phyloP scores from a whole-genome alignment of 805 yeast species.

The Ogataea sp. region DNA sequence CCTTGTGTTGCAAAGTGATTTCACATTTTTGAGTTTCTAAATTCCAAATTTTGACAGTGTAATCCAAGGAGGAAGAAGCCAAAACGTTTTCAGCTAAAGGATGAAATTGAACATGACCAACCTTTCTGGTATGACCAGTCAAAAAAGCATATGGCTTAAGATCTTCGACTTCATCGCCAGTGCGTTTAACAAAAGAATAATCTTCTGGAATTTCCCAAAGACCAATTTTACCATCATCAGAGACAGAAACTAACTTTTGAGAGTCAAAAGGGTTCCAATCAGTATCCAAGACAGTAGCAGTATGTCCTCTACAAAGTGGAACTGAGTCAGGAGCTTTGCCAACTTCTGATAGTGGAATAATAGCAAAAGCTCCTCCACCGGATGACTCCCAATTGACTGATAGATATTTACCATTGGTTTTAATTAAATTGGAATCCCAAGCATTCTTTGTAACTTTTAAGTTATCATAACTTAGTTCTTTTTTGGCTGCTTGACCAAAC shows the following conservation, averaged over 20 bases:
- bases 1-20: conserved; percentile 75
- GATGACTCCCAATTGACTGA: conserved; percentile 90
- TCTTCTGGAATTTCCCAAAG: conserved; percentile 85
- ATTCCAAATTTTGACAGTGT: conserved; percentile 89
- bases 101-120: conserved; percentile 85
- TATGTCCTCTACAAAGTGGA: conserved; percentile 92
- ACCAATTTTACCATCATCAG: conserved; percentile 74
- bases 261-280: conserved; percentile 91
- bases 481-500: conserved; percentile 77
- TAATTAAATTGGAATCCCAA: conserved; percentile 89
- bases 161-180: conserved; percentile 52
- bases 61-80: conserved; percentile 87
- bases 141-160: conserved; percentile 63
- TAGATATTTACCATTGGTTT: conserved; percentile 78
- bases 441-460: conserved; percentile 81
- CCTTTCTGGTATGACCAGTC: conserved; percentile 86
- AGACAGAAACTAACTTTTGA: conserved; percentile 64
- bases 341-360: conserved; percentile 75
- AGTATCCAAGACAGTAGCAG: conserved; percentile 91
- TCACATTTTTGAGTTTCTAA: conserved; percentile 63
- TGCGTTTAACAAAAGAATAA: conserved; percentile 60
- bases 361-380: conserved; percentile 97
- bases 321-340: conserved; percentile 93
- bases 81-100: conserved; percentile 83
- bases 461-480: conserved; percentile 67